These are phyloP conservation scores for Exophiala sp. DNA, from an alignment of 2,329 filamentous ascomycete species.

Conservation along the genomic window DNA sequence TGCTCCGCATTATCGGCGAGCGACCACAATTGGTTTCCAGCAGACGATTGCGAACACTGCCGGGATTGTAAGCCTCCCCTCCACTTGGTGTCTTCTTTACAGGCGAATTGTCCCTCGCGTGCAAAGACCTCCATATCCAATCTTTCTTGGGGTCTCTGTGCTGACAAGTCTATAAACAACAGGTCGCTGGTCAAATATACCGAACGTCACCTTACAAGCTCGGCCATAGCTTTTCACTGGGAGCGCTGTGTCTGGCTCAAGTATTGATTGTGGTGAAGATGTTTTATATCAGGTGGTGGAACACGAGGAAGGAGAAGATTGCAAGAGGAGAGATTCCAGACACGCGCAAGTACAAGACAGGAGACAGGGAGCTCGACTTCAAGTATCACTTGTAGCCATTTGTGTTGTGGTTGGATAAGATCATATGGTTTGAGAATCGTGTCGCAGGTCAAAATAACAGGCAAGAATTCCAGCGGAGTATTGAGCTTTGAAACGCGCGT, in stretches of 20 bases:
- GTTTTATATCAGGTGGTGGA: slow-evolving; percentile 44
- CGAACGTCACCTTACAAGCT: slow-evolving; percentile 36
- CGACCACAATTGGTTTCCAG: slow-evolving; percentile 46
- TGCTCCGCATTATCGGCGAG: slow-evolving; percentile 49
- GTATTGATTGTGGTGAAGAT: slow-evolving; percentile 40
- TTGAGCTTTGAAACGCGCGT: too few species aligned
- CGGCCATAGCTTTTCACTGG: slow-evolving; percentile 38
- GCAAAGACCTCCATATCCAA: not conserved
- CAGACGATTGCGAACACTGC: slow-evolving; percentile 38
- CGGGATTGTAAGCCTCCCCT: slow-evolving; percentile 2
- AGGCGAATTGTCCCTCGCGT: too few species aligned
- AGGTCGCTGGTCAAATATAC: slow-evolving; percentile 25
- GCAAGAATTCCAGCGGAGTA: too few species aligned
- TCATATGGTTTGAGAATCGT: too few species aligned
- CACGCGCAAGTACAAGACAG: slow-evolving; percentile 44
- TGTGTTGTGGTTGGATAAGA: not conserved
- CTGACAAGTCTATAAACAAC: not conserved
- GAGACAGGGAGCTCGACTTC: slow-evolving; percentile 49
- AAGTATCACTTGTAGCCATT: slow-evolving; percentile 39
- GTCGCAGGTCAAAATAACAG: too few species aligned
- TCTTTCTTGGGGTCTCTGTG: not conserved
- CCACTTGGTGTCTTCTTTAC: too few species aligned
- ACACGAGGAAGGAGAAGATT: slow-evolving; percentile 40
- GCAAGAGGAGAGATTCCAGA: slow-evolving; percentile 43
- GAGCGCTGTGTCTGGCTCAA: slow-evolving; percentile 35